A percentile compares a stretch with the other conserved stretches of the same genome.
Conservation (phyloP, 139 green algal species). For the Yamagishiella unicocca region DNA sequence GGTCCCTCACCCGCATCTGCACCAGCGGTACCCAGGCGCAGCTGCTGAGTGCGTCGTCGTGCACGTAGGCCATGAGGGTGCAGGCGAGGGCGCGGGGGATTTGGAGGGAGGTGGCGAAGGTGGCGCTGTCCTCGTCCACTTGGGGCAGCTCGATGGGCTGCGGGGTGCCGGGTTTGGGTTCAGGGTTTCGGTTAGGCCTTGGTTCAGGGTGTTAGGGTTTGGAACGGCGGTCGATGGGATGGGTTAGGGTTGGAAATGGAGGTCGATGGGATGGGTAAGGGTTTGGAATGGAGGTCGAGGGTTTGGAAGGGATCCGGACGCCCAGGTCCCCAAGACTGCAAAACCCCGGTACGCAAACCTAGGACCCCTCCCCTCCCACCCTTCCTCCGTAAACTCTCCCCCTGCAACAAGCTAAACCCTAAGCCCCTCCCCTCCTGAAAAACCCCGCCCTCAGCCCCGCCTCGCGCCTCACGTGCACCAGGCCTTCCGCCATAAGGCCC, state of each 20-base stretch:
- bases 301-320: too few relatives aligned
- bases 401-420: too few relatives aligned
- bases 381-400: too few relatives aligned
- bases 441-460: too few relatives aligned
- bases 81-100: conserved; percentile 20
- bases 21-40: conserved; percentile 57
- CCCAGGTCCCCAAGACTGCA: too few relatives aligned
- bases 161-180: neutral
- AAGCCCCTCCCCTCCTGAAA: too few relatives aligned
- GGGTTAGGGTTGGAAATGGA: too few relatives aligned
- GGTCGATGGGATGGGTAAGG: too few relatives aligned
- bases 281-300: too few relatives aligned
- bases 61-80: conserved; percentile 26
- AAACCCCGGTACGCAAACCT: too few relatives aligned
- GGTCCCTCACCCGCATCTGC: conserved; percentile 42
- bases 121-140: neutral
- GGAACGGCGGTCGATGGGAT: too few relatives aligned
- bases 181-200: neutral
- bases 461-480: conserved; percentile 23
- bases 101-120: conserved; percentile 27
- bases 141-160: conserved; percentile 32
- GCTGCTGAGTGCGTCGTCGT: neutral
- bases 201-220: neutral
- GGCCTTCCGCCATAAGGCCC: conserved; percentile 30
- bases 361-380: too few relatives aligned